These are phyloP conservation scores for Digitaria exilis DNA, from an alignment of 202 grass and related monocot species.

Conservation along the genomic window DNA sequence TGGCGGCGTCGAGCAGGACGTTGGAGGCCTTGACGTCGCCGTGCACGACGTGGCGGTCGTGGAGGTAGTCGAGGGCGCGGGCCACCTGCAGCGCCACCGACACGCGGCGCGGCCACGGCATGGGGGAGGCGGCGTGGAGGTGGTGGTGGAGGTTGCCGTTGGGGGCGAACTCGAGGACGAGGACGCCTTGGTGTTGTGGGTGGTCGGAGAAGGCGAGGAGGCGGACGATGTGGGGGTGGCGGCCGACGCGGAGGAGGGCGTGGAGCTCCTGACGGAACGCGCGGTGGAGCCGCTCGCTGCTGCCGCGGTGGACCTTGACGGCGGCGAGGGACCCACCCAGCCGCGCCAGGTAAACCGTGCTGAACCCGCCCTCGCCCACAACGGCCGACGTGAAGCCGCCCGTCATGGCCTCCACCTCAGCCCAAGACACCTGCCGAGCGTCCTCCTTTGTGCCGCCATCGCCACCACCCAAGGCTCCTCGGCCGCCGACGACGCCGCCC, in stretches of 20 bases:
- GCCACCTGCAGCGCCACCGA: constrained; percentile 68
- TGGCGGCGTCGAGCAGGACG: constrained; percentile 67
- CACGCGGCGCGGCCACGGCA: constrained; percentile 59
- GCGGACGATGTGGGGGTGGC: constrained; percentile 80
- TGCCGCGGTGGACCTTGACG: constrained; percentile 86
- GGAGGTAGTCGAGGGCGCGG: constrained; percentile 81
- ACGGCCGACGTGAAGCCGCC: constrained; percentile 60
- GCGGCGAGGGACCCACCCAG: constrained; percentile 55
- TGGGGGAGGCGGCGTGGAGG: constrained; percentile 56
- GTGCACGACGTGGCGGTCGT: constrained; percentile 74
- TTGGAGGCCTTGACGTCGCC: constrained; percentile 92
- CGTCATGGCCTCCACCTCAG: constrained; percentile 81
- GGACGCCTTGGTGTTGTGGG: constrained; percentile 58
- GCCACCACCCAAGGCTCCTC: background rate
- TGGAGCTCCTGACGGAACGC: constrained; percentile 82
- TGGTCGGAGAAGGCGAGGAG: constrained; percentile 73
- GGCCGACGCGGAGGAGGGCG: constrained; percentile 71
- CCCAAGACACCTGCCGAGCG: constrained; percentile 53
- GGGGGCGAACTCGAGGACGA: constrained; percentile 72
- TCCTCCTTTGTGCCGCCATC: background rate
- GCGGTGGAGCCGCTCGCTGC: constrained; percentile 79
- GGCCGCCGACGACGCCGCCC: too few species aligned
- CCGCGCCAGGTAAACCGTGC: constrained; percentile 80
- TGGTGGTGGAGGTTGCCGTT: constrained; percentile 87
- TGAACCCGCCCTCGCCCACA: constrained; percentile 88